Base-by-base conservation (phyloP, 768 basidiomycete species). In the Russula abietina region DNA sequence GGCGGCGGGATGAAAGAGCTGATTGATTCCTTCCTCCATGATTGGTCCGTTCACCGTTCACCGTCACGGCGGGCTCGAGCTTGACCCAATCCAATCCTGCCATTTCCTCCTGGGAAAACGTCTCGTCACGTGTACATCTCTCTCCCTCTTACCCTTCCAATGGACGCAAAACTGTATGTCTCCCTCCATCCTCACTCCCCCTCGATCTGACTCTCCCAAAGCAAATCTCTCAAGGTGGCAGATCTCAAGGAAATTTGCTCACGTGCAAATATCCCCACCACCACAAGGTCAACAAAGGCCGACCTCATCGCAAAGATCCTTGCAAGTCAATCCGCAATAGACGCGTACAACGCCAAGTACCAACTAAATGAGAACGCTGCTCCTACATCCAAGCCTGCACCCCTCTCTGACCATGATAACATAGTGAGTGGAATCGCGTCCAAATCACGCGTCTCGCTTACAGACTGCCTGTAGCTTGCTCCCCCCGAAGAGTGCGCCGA, bases 141-240 rank as follows among this genome's bases (percentile, higher is more conserved):
- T 1, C 26, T 12, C 28, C 3, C 30, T 36, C 49, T 22, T 26
- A 22, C 38, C 8, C 54, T 28, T 8, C 32, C 61, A 30, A 78
- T 79, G 78, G 77, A 79, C 28, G 57, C 75, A 32, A 76, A 77
- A 65, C 70, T 79, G 75, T 76, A 65, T 38, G 75, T 72, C 53
- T 28, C 43, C 36, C 49, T 49, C 38, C 48, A 32, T 16, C 24
- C 16, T 9, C 45, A 32, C 43, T 4, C 30, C 51, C 55, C 61
- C 60, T 60, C 62, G 55, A 1, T 62, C 63, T 58, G 39, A 53
- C 28, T 11, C 57, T 30, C 19, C n/a, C 39, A 59, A 70, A 79
- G 79, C 62, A 85, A 84, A 73, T 74, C 83, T 0, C 83, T 89
- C 76, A 88, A 87, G 73, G 88, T 88, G 70, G 79, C 80, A 39